phyloP scores from a whole-genome alignment of 2,329 filamentous ascomycete genomes.

The Penicillium olsonii region DNA sequence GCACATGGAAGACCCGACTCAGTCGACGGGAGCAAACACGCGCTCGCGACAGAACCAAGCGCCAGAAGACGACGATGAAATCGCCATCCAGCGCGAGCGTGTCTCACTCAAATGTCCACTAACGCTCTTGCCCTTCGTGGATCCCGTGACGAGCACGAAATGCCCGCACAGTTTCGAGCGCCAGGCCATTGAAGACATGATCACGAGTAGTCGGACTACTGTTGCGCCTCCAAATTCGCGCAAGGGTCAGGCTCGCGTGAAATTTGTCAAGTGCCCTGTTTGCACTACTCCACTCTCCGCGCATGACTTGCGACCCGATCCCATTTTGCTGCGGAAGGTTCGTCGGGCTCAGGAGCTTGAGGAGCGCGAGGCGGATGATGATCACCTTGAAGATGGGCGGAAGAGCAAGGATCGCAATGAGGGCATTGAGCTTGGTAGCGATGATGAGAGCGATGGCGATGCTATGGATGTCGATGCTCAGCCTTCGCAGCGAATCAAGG shows the following conservation, averaged over 20 bases:
- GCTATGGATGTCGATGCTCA: slow-evolving; percentile 23
- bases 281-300: slow-evolving; percentile 41
- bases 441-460: slow-evolving; percentile 27
- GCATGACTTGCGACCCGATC: slow-evolving; percentile 43
- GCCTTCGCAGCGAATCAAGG: slow-evolving; percentile 8
- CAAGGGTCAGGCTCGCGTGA: slow-evolving; percentile 21
- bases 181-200: slow-evolving; percentile 48
- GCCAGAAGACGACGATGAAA: slow-evolving; percentile 45
- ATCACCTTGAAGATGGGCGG: slow-evolving; percentile 26
- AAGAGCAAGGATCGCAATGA: slow-evolving; percentile 17
- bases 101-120: slow-evolving; percentile 51
- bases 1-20: slow-evolving; percentile 46
- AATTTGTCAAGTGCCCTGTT: slow-evolving; percentile 43
- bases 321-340: slow-evolving; percentile 42
- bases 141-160: slow-evolving; percentile 51
- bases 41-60: slow-evolving; percentile 24
- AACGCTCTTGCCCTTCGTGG: slow-evolving; percentile 47
- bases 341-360: slow-evolving; percentile 33
- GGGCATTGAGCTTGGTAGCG: slow-evolving; percentile 35
- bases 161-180: slow-evolving; percentile 55
- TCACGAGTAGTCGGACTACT: slow-evolving; percentile 34
- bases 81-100: slow-evolving; percentile 49
- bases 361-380: slow-evolving; percentile 34
- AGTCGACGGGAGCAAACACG: slow-evolving; percentile 14
- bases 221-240: slow-evolving; percentile 25